These are phyloP conservation scores for Rhizopogon rudus DNA, from an alignment of 768 basidiomycete genomes.

Conservation along the genomic window DNA sequence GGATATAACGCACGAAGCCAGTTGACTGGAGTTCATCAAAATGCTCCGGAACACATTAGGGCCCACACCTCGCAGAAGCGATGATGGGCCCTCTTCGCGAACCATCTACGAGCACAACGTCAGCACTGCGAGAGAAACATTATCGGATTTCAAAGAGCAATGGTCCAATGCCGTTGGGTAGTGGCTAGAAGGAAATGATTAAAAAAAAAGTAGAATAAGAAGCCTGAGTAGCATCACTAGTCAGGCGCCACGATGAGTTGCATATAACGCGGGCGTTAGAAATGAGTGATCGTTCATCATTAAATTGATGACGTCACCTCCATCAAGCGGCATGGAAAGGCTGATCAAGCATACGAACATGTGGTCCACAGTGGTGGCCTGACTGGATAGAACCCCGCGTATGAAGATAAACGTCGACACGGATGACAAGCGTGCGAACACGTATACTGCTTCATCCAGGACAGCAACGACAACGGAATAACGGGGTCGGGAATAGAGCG, in stretches of 20 bases:
- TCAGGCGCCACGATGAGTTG: neutral
- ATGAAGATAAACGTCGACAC: neutral
- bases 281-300: neutral
- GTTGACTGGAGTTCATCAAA: conserved; percentile 89
- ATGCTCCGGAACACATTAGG: conserved; percentile 86
- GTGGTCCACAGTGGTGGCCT: no score
- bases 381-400: neutral
- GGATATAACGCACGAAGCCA: conserved; percentile 64
- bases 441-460: neutral
- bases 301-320: neutral
- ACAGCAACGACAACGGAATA: neutral
- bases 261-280: neutral
- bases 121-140: neutral
- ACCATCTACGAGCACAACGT: conserved; percentile 56
- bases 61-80: conserved; percentile 69
- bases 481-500: neutral
- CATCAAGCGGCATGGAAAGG: neutral
- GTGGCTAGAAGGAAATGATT: neutral
- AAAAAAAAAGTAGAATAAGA: neutral
- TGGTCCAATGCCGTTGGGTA: neutral
- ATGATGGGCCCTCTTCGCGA: conserved; percentile 76
- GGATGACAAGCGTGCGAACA: neutral
- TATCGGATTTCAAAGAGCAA: conserved; percentile 5
- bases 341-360: neutral
- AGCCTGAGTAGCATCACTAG: neutral